Base-by-base conservation (phyloP, 2,329 filamentous ascomycete species). In the Aureobasidium uvarum region DNA sequence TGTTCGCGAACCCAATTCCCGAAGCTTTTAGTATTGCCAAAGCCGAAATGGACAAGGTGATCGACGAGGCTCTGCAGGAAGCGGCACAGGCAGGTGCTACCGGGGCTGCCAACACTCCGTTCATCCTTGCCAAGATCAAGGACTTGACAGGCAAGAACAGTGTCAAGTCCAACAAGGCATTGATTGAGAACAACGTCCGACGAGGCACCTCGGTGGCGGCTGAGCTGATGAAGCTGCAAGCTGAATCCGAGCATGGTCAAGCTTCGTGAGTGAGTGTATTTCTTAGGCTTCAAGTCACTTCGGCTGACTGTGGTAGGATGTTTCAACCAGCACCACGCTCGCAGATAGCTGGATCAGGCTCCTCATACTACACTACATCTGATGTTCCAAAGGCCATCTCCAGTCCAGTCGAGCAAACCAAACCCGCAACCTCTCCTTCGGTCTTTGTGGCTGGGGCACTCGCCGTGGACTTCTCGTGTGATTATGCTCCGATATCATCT, bases 371-470 rank as follows among this genome's bases (percentile, higher is more conserved):
- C 23, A 66, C 64, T 10, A 48, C 62, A 16, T 66, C 68, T 31
- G 72, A 72, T 33, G 69, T 72, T 6, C 69, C 71, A 14, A 69
- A 69, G 56, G 70, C 71, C 43, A 68, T 71, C 11, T 31, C 43
- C 4, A 45, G 33, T 39, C 11, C 58, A 36, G 33, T n/a, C 20
- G 23, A 60, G 52, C 33, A n/a, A 10, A 51, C 48, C 25, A 41
- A 39, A n/a, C 8, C 10, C 33, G 38, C 23, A 16, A 23, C 6
- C 33, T 23, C 60, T 68, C 80, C 83, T 60, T 87, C 93, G 69
- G 83, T 97, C n/a, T 79, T 97, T 33, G 91, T 97, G 50, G 91
- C 92, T 60, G 94, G 93, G n/a, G 92, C 92, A 14, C 85, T 98
- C 36, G 94, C 94, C 18, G 83, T 96, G 68, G 94, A 98, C 76